Evolutionary conservation across 805 yeast species (phyloP), one percentile per base, ranked within the genome.

Genomic region (Myxozyma vanderwaltii): DNA sequence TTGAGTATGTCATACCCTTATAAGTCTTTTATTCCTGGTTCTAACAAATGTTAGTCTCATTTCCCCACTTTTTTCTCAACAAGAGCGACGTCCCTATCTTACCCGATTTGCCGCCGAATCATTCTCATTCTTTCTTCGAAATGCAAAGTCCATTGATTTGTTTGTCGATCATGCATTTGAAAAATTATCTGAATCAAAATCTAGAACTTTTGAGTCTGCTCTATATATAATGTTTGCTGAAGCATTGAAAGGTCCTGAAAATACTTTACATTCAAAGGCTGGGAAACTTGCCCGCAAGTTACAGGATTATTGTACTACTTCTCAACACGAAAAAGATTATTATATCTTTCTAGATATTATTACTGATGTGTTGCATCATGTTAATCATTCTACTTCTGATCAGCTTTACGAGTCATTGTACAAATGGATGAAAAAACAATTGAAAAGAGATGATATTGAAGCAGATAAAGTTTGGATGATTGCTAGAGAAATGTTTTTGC

Each of bases 101-200:
- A 79, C 89, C 0, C 79, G 95, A 62, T 94, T 92, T 68, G 85
- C 96, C 21, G 91, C 97, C 0, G 97, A 92, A 72, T 94, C 97
- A 0, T 72, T 92, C 47, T 88, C 97, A 0, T 94, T 88, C 67
- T 76, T 92, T 57, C 76, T 92, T 8, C 82, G 94, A 69, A 89
- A 89, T 71, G 79, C 88, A 62, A 77, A 78, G 24, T 70, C 77
- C 0, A 73, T 91, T 49, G 67, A 70, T 0, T 57, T 65, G 0
- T 80, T 88, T 46, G 75, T 88, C 7, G 68, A 74, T 1, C 74
- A 70, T 54, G 75, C 75, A 2, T 64, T 81, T 24, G 69, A 68
- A 1, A 68, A 66, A 26, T 56, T 69, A 1, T 65, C 71, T 15
- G 70, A 71, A 2, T 73, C 76, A 1, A 75, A 76, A 1, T 76